Conservation (phyloP, 768 basidiomycete species). For the Suillus subluteus region DNA sequence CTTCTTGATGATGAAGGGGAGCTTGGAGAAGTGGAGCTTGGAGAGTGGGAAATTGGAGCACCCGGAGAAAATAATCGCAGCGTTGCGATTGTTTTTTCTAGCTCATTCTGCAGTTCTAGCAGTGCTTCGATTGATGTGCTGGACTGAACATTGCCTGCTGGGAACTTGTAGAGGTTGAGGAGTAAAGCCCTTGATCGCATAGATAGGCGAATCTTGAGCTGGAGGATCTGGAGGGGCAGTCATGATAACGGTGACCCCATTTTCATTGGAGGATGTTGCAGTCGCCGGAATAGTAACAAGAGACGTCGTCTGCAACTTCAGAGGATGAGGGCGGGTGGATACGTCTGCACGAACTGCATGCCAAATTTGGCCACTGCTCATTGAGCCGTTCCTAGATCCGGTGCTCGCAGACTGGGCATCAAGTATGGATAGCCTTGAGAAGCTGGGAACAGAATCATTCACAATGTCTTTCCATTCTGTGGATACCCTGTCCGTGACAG, state of each 20-base stretch:
- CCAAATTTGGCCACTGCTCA: conserved; percentile 11
- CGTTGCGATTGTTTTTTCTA: conserved; percentile 66
- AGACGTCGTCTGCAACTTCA: conserved; percentile 10
- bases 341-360: conserved; percentile 10
- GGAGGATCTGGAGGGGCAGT: conserved; percentile 8
- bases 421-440: conserved; percentile 11
- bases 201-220: conserved; percentile 45
- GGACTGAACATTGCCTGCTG: conserved; percentile 17
- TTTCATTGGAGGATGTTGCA: conserved; percentile 4
- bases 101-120: conserved; percentile 61
- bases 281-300: background rate
- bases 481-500: conserved; percentile 13
- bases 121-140: conserved; percentile 52
- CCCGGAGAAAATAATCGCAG: conserved; percentile 49
- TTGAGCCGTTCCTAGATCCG: conserved; percentile 15
- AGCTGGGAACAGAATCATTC: conserved; percentile 14
- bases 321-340: conserved; percentile 4
- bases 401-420: conserved; percentile 16
- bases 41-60: background rate
- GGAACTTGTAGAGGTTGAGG: conserved; percentile 16
- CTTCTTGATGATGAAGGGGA: conserved; percentile 40
- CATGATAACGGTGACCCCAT: background rate
- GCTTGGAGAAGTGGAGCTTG: conserved; percentile 19
- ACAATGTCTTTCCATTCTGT: conserved; percentile 14
- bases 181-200: conserved; percentile 46